Evolutionary conservation across 2,329 filamentous ascomycete genomes (phyloP).

Genomic region (Neopestalotiopsis sp.): DNA sequence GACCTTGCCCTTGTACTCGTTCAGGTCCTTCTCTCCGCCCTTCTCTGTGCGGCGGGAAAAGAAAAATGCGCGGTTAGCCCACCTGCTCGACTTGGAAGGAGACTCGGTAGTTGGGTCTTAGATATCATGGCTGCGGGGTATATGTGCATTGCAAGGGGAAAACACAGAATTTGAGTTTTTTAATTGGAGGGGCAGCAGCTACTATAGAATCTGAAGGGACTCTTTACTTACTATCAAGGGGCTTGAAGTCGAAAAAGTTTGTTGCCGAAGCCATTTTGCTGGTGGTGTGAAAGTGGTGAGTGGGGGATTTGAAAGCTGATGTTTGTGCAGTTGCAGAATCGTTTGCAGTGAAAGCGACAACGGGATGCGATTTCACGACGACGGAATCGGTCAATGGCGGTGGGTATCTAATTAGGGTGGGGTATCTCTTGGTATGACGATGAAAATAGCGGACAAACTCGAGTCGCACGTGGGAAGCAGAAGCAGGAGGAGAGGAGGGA

Average conservation of each 20-base stretch:
- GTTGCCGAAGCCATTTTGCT: constrained; percentile 70
- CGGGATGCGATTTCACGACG: constrained; percentile 6
- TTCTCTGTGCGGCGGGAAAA: constrained; percentile 59
- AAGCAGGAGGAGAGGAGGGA: background rate
- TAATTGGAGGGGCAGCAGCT: constrained; percentile 6
- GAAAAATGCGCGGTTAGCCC: constrained; percentile 24
- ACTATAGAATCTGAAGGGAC: constrained; percentile 13
- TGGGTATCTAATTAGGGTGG: constrained; percentile 4
- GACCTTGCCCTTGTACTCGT: constrained; percentile 85
- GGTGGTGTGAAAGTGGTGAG: constrained; percentile 24
- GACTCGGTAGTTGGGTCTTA: constrained; percentile 7
- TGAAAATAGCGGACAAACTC: constrained; percentile 9
- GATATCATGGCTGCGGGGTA: constrained; percentile 18
- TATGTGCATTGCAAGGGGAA: background rate
- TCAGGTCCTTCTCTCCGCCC: constrained; percentile 73
- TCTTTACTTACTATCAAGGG: constrained; percentile 72
- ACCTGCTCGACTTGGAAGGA: constrained; percentile 19
- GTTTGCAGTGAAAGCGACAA: background rate
- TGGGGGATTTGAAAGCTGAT: constrained; percentile 14
- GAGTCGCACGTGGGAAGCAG: background rate
- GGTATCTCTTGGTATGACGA: background rate
- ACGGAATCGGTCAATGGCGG: background rate
- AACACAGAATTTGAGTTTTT: background rate
- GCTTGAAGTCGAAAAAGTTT: constrained; percentile 83
- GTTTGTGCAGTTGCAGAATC: constrained; percentile 15